phyloP scores from a whole-genome alignment of 306 rosid genomes.

The Spatholobus suberectus region DNA sequence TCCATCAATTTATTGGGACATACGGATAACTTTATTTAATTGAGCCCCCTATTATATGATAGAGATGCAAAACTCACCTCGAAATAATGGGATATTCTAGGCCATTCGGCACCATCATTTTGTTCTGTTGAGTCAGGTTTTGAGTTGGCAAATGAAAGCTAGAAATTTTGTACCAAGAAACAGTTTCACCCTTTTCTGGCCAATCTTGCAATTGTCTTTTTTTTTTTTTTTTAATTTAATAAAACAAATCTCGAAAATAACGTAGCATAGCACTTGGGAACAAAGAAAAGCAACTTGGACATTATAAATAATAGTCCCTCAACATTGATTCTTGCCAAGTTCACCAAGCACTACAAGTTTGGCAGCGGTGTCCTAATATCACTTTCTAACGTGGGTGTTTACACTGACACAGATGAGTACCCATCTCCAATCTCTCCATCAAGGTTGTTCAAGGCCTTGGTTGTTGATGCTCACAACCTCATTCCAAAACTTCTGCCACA shows the following conservation, averaged over 20 bases:
- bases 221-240: background rate
- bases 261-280: background rate
- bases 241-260: slow-evolving; percentile 3
- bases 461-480: slow-evolving; percentile 48
- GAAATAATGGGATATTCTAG: background rate
- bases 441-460: slow-evolving; percentile 71
- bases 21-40: background rate
- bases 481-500: slow-evolving; percentile 51
- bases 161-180: background rate
- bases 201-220: background rate
- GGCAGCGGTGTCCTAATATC: background rate
- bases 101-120: background rate
- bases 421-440: slow-evolving; percentile 50
- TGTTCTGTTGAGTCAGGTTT: background rate
- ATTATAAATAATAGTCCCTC: slow-evolving; percentile 19
- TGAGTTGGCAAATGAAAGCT: background rate
- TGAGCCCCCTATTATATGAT: background rate
- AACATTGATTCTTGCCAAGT: background rate
- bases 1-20: background rate
- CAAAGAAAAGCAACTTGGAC: background rate
- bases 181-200: background rate
- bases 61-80: background rate
- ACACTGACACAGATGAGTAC: slow-evolving; percentile 25
- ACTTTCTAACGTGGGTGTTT: slow-evolving; percentile 35
- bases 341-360: slow-evolving; percentile 5